Evolutionary conservation across 2,329 filamentous ascomycete species (phyloP).

Genomic region (Xylaria arbuscula): DNA sequence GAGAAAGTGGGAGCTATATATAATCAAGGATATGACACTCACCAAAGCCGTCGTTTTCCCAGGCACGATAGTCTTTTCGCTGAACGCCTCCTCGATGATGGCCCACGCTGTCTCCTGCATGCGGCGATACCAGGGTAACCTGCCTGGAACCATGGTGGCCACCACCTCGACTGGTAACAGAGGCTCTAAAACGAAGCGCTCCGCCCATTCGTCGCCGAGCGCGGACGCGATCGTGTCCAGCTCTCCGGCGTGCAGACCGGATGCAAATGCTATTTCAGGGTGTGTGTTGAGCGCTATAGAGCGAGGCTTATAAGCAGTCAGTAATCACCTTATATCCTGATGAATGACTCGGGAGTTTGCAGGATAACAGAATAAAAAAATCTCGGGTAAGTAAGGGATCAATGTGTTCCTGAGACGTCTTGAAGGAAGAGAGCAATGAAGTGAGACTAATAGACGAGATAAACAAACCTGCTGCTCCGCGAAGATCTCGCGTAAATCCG

Average conservation of each 20-base stretch:
- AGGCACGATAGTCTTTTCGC: conserved; percentile 56
- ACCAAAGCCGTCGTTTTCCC: conserved; percentile 56
- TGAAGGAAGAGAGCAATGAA: background rate
- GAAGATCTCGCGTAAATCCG: conserved; percentile 53
- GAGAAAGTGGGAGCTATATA: background rate
- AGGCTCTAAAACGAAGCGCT: conserved; percentile 55
- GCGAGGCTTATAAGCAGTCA: conserved; percentile 39
- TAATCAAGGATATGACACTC: conserved; percentile 27
- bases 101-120: conserved; percentile 64
- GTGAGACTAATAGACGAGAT: background rate
- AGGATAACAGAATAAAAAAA: background rate
- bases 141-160: conserved; percentile 55
- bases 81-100: conserved; percentile 60
- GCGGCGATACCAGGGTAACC: conserved; percentile 57
- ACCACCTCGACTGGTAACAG: conserved; percentile 61
- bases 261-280: conserved; percentile 58
- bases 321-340: background rate
- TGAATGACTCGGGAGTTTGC: background rate
- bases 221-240: conserved; percentile 50
- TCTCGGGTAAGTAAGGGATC: background rate
- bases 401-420: background rate
- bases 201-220: conserved; percentile 55
- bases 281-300: conserved; percentile 59
- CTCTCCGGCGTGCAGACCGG: conserved; percentile 62
- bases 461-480: conserved; percentile 45